Evolutionary conservation across 768 basidiomycete genomes (phyloP).

Genomic region (Chalciporus sphaerocephalus): DNA sequence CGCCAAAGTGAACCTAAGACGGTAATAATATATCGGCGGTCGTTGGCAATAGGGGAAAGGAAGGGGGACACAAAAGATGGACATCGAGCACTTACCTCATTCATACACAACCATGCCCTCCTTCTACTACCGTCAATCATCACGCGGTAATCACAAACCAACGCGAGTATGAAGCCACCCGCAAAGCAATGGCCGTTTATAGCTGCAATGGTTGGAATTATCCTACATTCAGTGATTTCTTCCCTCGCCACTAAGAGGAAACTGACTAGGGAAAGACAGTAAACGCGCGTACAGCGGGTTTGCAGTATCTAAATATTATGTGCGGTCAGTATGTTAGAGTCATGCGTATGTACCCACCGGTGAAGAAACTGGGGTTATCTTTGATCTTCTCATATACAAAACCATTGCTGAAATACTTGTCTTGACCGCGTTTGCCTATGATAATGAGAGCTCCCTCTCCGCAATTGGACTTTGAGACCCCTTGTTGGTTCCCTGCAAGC

Average conservation of each 20-base stretch:
- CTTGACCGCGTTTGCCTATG: constrained; percentile 67
- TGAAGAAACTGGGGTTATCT: constrained; percentile 59
- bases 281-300: constrained; percentile 69
- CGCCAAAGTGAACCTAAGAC: constrained; percentile 72
- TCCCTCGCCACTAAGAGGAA: background rate
- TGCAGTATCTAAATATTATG: constrained; percentile 49
- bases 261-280: constrained; percentile 72
- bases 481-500: constrained; percentile 40
- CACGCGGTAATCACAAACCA: constrained; percentile 84
- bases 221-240: background rate
- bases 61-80: background rate
- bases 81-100: constrained; percentile 52
- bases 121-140: constrained; percentile 79
- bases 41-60: background rate
- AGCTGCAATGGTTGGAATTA: constrained; percentile 75
- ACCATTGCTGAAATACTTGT: constrained; percentile 89
- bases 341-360: constrained; percentile 38
- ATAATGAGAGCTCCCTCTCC: constrained; percentile 73
- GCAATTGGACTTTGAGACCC: constrained; percentile 25
- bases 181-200: constrained; percentile 88
- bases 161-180: constrained; percentile 71
- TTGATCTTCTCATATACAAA: constrained; percentile 56
- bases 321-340: background rate
- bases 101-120: constrained; percentile 88
- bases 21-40: background rate